Base-by-base conservation (phyloP, 2,329 filamentous ascomycete genomes). In the Aspergillus quadrilineatus region DNA sequence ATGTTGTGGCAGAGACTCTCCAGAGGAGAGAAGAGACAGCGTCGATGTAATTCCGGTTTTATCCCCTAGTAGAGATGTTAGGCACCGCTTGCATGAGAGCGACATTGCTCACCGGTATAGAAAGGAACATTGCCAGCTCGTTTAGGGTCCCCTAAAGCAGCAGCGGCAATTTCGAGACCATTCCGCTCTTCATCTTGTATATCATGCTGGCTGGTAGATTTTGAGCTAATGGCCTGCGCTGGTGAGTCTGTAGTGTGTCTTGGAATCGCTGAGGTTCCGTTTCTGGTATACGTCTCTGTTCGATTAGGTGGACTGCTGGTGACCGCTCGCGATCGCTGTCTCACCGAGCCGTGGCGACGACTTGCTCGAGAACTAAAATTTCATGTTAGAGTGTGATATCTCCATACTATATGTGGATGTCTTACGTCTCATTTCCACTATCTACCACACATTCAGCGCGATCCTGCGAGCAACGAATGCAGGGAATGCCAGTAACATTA, bases 381-480 rank as follows among this genome's bases (percentile, higher is more conserved):
- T 2, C 12, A 4, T 10, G 32, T 50, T 15, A 52, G 30, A n/a
- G 15, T 37, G 6, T 47, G 0, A 6, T n/a, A n/a, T 6, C 12
- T n/a, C n/a, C 15, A 47, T 17, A 15, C n/a, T 42, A 4, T 15
- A 17, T 12, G 42, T 30, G 22, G 12, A 17, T 15, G 17, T 43
- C 36, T 56, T 14, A 52, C 48, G 17, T 42, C 32, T 34, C 41
- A 12, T 29, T 10, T 47, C 7, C 22, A 12, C 9, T 6, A 8
- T 60, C 58, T n/a, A 71, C 66, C 26, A 68, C 56, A 53, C 70
- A 72, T 22, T 66, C 58, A 1, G 62, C 56, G 28, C 55, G 52
- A 55, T 72, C 67, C 49, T 68, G 66, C 10, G 64, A 60, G 61
- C 70, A 72, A 5, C 65, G 66, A 26, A 66, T 59, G 37, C 69